Evolutionary conservation across 2,329 filamentous ascomycete species (phyloP).

Genomic region (Aspergillus pseudoviridinutans): DNA sequence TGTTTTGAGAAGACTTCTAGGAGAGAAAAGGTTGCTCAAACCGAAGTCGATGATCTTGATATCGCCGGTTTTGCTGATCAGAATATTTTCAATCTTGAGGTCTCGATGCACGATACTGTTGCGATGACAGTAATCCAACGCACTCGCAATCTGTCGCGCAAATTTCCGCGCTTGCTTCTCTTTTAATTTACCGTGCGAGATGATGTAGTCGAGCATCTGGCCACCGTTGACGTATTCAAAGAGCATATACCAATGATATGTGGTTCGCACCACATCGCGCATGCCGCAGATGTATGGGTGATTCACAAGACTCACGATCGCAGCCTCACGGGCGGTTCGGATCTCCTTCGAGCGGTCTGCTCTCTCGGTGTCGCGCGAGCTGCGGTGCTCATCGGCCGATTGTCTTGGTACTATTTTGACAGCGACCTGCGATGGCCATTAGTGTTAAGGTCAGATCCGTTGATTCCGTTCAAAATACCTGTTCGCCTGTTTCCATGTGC

Average conservation of each 20-base stretch:
- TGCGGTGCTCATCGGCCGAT: conserved; percentile 77
- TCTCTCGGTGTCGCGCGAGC: conserved; percentile 71
- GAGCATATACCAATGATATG: conserved; percentile 99
- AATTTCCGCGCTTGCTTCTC: conserved; percentile 98
- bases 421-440: conserved; percentile 61
- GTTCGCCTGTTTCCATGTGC: conserved; percentile 83
- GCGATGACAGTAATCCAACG: conserved; percentile 93
- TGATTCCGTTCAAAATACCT: conserved; percentile 54
- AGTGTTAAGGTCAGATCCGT: neutral
- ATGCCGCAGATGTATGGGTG: conserved; percentile 96
- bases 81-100: conserved; percentile 97
- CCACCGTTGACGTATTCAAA: conserved; percentile 99
- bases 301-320: conserved; percentile 89
- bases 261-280: conserved; percentile 90
- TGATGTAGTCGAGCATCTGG: conserved; percentile 99
- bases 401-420: conserved; percentile 95
- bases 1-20: conserved; percentile 80
- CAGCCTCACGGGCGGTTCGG: conserved; percentile 87
- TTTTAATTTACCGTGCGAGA: conserved; percentile 93
- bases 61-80: conserved; percentile 97
- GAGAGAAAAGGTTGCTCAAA: conserved; percentile 91
- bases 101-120: conserved; percentile 98
- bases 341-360: conserved; percentile 97
- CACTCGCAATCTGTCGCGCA: conserved; percentile 92
- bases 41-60: conserved; percentile 99